Evolutionary conservation across 805 yeast genomes (phyloP).

Genomic region (Kluyveromyces siamensis): DNA sequence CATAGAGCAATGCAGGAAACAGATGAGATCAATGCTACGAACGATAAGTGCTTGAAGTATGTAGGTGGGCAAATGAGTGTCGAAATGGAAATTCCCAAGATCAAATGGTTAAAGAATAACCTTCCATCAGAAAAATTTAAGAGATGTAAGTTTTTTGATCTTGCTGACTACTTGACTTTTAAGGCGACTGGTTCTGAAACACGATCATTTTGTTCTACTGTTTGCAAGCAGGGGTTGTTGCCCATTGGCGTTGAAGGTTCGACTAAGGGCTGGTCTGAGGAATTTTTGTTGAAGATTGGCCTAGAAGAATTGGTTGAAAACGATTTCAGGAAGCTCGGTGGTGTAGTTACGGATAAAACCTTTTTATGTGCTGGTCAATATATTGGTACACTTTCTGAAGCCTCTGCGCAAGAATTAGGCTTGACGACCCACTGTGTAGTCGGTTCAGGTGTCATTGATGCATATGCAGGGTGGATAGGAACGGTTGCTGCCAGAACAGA

Average conservation of each 20-base stretch:
- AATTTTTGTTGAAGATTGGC: constrained; percentile 60
- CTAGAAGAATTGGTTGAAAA: constrained; percentile 71
- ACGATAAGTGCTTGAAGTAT: constrained; percentile 71
- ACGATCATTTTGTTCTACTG: constrained; percentile 81
- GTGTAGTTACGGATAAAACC: constrained; percentile 50
- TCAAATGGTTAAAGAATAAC: constrained; percentile 89
- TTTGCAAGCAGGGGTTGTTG: constrained; percentile 91
- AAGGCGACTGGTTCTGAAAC: constrained; percentile 84
- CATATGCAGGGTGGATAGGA: constrained; percentile 98
- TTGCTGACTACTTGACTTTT: constrained; percentile 86
- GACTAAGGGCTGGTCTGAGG: constrained; percentile 79
- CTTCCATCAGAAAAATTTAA: constrained; percentile 53
- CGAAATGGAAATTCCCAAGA: constrained; percentile 97
- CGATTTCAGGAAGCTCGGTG: constrained; percentile 75
- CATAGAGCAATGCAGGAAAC: constrained; percentile 88
- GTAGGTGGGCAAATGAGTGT: constrained; percentile 98
- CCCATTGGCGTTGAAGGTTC: constrained; percentile 90
- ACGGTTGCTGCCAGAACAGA: constrained; percentile 90
- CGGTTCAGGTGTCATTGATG: constrained; percentile 95
- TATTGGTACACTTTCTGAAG: constrained; percentile 60
- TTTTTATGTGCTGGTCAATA: constrained; percentile 84
- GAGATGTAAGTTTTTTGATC: constrained; percentile 74
- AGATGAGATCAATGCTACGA: constrained; percentile 66
- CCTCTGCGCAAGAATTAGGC: constrained; percentile 77
- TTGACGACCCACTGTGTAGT: constrained; percentile 72